phyloP scores from a whole-genome alignment of 139 green algal genomes.

The Auxenochlorella pyrenoidosa region DNA sequence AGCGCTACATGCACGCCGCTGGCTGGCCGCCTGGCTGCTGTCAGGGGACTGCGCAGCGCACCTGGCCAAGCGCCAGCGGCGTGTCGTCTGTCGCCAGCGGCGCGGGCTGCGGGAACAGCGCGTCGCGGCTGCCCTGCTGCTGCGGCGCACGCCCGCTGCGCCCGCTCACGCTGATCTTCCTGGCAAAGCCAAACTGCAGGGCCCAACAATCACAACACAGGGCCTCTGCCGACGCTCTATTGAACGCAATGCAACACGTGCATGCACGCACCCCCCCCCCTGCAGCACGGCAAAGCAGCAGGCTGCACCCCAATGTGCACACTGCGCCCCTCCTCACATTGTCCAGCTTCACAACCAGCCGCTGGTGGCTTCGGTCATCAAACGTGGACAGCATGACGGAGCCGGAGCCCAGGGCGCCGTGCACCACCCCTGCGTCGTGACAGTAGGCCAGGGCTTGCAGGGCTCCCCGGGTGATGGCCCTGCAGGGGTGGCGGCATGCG shows the following conservation, averaged over 20 bases:
- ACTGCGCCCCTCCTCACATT: conserved; percentile 43
- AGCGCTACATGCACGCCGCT: too few relatives aligned
- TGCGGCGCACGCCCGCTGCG: neutral
- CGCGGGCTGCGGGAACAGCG: neutral
- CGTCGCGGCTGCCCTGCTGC: neutral
- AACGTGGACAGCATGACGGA: conserved; percentile 72
- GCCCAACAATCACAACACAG: too few relatives aligned
- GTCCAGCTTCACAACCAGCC: conserved; percentile 81
- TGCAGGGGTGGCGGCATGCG: neutral
- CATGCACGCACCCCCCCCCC: too few relatives aligned
- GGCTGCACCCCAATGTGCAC: too few relatives aligned
- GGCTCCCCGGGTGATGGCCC: conserved; percentile 47
- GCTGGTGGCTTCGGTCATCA: conserved; percentile 52
- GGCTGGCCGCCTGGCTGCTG: too few relatives aligned
- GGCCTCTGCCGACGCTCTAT: too few relatives aligned
- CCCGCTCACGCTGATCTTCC: neutral
- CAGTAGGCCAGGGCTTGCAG: conserved; percentile 68
- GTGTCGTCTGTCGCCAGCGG: conserved; percentile 39
- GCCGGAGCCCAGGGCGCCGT: conserved; percentile 75
- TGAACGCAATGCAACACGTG: too few relatives aligned
- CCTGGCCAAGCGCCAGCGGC: conserved; percentile 45
- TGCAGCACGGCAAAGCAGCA: neutral
- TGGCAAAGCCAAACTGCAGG: conserved; percentile 18
- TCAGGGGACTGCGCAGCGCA: neutral
- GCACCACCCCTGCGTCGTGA: conserved; percentile 68